These are phyloP conservation scores for Globisporangium echinulatum DNA, from an alignment of 352 stramenopile species.

Conservation along the genomic window DNA sequence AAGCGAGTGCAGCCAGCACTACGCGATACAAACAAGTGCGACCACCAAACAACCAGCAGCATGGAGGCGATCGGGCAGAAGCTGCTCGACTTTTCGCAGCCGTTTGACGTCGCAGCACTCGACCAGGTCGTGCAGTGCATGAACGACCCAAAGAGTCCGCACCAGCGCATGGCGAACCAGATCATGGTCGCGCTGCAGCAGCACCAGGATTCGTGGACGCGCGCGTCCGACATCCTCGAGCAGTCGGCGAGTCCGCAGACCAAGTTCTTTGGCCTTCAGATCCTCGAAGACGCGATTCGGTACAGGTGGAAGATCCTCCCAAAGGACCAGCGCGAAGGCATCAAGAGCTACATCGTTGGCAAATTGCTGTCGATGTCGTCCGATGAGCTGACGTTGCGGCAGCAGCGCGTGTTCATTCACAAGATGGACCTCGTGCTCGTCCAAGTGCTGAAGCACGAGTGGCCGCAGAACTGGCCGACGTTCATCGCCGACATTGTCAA, in stretches of 20 bases:
- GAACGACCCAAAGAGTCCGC: constrained; percentile 93
- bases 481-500: constrained; percentile 97
- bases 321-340: constrained; percentile 95
- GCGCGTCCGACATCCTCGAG: constrained; percentile 96
- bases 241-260: constrained; percentile 82
- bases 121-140: constrained; percentile 96
- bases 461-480: constrained; percentile 98
- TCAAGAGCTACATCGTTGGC: constrained; percentile 97
- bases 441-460: constrained; percentile 99
- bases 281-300: constrained; percentile 97
- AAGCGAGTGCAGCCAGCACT: too few species aligned
- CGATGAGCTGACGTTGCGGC: constrained; percentile 82
- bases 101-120: constrained; percentile 94
- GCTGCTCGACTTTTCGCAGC: constrained; percentile 91
- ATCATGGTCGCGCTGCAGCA: constrained; percentile 93
- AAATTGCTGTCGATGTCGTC: constrained; percentile 94
- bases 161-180: constrained; percentile 89
- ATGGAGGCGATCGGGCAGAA: constrained; percentile 90
- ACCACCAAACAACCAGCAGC: constrained; percentile 1
- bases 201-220: constrained; percentile 90
- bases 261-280: constrained; percentile 92
- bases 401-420: constrained; percentile 92
- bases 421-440: constrained; percentile 97
- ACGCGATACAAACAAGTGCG: background rate
- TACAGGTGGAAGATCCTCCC: constrained; percentile 96